phyloP scores from a whole-genome alignment of 352 stramenopile genomes.

The Phytophthora boehmeriae region DNA sequence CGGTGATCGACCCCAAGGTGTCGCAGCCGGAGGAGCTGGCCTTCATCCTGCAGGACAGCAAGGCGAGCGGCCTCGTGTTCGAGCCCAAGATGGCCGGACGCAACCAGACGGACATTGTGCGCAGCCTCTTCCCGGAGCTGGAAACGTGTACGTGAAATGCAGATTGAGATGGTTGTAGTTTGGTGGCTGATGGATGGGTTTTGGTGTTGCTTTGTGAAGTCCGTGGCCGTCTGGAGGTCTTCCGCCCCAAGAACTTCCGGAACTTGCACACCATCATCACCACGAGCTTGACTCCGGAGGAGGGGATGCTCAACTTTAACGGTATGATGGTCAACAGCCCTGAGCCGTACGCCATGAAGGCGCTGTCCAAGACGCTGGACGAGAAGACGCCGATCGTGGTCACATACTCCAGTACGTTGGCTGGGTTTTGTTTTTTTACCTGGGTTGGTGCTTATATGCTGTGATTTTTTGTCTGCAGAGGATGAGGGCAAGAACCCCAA shows the following conservation, averaged over 20 bases:
- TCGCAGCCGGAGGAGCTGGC: conserved; percentile 76
- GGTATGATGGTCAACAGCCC: conserved; percentile 84
- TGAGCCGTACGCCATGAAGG: conserved; percentile 65
- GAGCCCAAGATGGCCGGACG: conserved; percentile 81
- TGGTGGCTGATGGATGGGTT: conserved; percentile 6
- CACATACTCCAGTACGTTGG: conserved; percentile 77
- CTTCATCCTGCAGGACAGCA: conserved; percentile 82
- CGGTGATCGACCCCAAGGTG: conserved; percentile 80
- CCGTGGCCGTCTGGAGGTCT: conserved; percentile 56
- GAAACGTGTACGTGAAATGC: conserved; percentile 50
- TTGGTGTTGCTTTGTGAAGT: conserved; percentile 31
- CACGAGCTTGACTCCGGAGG: conserved; percentile 71
- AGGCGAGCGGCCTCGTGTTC: conserved; percentile 81
- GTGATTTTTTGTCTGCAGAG: conserved; percentile 43
- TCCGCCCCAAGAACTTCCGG: conserved; percentile 83
- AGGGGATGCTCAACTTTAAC: conserved; percentile 80
- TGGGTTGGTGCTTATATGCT: conserved; percentile 1
- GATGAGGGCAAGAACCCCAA: conserved; percentile 77
- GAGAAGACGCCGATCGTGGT: conserved; percentile 78
- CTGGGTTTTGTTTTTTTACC: background rate
- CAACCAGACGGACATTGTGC: conserved; percentile 78
- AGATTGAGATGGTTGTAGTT: background rate
- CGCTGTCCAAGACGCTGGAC: conserved; percentile 64
- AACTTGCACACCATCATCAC: conserved; percentile 87
- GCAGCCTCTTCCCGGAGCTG: conserved; percentile 77